These are phyloP conservation scores for Blastocystis sp. DNA, from an alignment of 352 stramenopile genomes.

Conservation along the genomic window DNA sequence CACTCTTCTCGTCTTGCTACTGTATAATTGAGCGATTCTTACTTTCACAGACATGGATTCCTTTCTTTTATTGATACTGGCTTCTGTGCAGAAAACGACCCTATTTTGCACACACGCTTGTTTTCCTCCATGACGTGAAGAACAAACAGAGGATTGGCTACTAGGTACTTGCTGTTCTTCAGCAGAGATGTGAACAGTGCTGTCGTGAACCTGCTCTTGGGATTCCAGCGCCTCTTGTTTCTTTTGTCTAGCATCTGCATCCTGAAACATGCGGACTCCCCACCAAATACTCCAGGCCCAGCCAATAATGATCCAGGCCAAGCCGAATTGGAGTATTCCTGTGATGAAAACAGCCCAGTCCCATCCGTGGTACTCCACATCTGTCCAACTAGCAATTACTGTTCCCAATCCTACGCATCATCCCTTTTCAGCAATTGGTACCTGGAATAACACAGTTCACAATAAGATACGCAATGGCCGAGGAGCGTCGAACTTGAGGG, in stretches of 20 bases:
- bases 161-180: neutral
- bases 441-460: slow-evolving; percentile 64
- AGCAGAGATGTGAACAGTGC: neutral
- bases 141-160: neutral
- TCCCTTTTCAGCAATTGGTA: neutral
- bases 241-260: slow-evolving; percentile 17
- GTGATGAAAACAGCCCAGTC: slow-evolving; percentile 62
- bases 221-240: slow-evolving; percentile 1
- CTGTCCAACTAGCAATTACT: slow-evolving; percentile 50
- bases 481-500: slow-evolving; percentile 34
- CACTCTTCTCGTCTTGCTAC: slow-evolving; percentile 6
- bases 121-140: neutral
- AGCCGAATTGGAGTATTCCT: slow-evolving; percentile 57
- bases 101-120: neutral
- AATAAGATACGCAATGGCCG: slow-evolving; percentile 43
- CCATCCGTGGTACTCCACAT: slow-evolving; percentile 57
- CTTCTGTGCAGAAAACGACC: too few species aligned
- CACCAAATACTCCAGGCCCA: slow-evolving; percentile 67
- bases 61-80: too few species aligned
- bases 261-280: slow-evolving; percentile 47
- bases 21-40: slow-evolving; percentile 53
- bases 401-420: slow-evolving; percentile 44
- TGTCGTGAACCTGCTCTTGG: neutral
- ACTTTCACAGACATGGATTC: slow-evolving; percentile 49
- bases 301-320: slow-evolving; percentile 62